Conservation (phyloP, 116 monocot genomes). For the Phalaenopsis hybrid region DNA sequence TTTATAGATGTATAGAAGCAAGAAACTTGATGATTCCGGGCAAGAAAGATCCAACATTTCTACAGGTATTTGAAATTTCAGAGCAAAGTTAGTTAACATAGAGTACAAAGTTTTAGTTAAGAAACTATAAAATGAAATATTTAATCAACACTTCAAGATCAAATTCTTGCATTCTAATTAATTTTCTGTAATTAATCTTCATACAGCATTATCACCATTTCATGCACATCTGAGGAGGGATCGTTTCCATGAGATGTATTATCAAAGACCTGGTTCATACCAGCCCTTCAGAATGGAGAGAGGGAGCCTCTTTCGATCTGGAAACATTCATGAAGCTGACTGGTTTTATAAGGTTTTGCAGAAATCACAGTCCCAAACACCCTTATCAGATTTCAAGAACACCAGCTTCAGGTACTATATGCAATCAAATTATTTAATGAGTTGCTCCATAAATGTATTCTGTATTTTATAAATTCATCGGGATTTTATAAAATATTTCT, state of each 20-base stretch:
- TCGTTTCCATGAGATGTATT: conserved; percentile 22
- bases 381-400: conserved; percentile 16
- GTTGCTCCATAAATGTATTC: not conserved
- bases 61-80: conserved; percentile 17
- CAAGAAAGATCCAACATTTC: conserved; percentile 33
- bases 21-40: conserved; percentile 49
- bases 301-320: conserved; percentile 19
- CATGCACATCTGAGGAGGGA: conserved; percentile 33
- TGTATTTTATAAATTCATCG: too few species aligned
- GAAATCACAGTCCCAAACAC: conserved; percentile 9
- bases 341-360: conserved; percentile 20
- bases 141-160: too few species aligned
- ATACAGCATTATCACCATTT: conserved; percentile 29
- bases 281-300: conserved; percentile 21
- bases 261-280: conserved; percentile 17
- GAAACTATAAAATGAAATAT: too few species aligned
- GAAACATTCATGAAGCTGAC: conserved; percentile 12
- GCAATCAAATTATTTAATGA: not conserved
- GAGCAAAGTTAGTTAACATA: too few species aligned
- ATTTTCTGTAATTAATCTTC: not conserved
- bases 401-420: conserved; percentile 25
- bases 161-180: too few species aligned
- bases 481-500: too few species aligned
- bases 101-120: too few species aligned
- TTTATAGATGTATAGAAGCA: conserved; percentile 65